These are phyloP conservation scores for Coemansia aciculifera DNA, from an alignment of 192 early-diverging fungal species.

Conservation along the genomic window DNA sequence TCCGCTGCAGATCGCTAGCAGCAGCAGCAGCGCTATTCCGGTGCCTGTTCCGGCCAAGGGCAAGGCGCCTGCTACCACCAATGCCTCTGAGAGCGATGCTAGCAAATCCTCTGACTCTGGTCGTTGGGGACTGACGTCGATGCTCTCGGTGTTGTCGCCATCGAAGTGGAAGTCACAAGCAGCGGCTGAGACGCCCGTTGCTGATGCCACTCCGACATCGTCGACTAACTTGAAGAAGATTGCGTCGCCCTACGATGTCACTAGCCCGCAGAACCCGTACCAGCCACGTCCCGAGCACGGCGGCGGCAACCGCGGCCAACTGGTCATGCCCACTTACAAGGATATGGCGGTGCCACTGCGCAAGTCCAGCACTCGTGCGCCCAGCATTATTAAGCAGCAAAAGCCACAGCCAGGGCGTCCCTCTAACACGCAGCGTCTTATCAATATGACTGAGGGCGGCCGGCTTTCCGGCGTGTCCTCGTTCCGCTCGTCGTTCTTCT, in stretches of 20 bases:
- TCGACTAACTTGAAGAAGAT: constrained; percentile 8
- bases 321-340: constrained; percentile 46
- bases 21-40: constrained; percentile 1
- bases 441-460: constrained; percentile 6
- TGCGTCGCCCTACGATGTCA: constrained; percentile 42
- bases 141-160: constrained; percentile 51
- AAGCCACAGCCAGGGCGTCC: not conserved
- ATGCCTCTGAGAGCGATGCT: not conserved
- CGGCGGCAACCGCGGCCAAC: constrained; percentile 21
- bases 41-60: not conserved
- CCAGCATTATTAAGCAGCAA: not conserved
- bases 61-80: not conserved
- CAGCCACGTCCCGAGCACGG: constrained; percentile 51
- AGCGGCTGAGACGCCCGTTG: not conserved
- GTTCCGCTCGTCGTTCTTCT: constrained; percentile 51
- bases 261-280: constrained; percentile 51
- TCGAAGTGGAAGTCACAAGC: constrained; percentile 49
- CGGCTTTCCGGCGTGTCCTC: constrained; percentile 42
- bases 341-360: constrained; percentile 50
- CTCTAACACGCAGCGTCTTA: constrained; percentile 8
- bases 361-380: constrained; percentile 22
- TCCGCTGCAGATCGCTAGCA: constrained; percentile 15
- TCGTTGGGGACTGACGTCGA: constrained; percentile 36
- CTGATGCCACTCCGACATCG: constrained; percentile 13
- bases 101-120: constrained; percentile 29